Evolutionary conservation across 768 basidiomycete species (phyloP), one percentile per base, ranked within the genome.

Genomic region (Trametes villosa): DNA sequence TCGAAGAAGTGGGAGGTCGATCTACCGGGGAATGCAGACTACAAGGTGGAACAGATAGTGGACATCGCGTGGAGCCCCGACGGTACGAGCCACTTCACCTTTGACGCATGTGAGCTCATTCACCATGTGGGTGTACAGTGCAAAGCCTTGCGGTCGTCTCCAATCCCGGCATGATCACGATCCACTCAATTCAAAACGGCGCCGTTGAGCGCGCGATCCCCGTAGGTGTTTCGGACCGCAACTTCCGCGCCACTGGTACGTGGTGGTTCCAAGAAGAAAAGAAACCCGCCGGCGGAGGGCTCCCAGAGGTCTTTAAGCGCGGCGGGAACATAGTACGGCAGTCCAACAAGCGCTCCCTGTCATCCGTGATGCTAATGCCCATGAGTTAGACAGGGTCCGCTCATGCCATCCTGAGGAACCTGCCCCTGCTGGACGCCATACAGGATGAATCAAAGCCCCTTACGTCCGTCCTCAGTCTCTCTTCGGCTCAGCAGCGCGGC

Each of bases 161-260:
- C 58, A 78, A 91, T 63, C 90, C 89, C 41, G 83, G 86, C 40
- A 78, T 81, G 26, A 72, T 94, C 30, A 86, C 84, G 12, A 72
- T 94, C 26, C 89, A 90, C 71, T 93, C 92, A 12, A 76, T 93
- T 24, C 91, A 93, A 73, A 86, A 93, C 71, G 92, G 92, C 8
- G 79, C 74, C 44, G 76, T 83, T 62, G 78, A 84, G 59, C 79
- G 82, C 29, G 75, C 74, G 18, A 68, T 89, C 41, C 74, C 78
- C 22, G 66, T 86, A 33, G 13, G 36, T 38, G 36, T 38, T 11
- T 57, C 67, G 58, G 64, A 53, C 53, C 61, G 65, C 26, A 24
- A 67, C 27, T 61, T 66, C 52, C 71, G 68, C 29, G 62, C 91
- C 20, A 74, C 76, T 17, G 81, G 81, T n/a, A 73, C 89, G 29